phyloP scores from a whole-genome alignment of 768 basidiomycete species.

The Tulasnella sp. region DNA sequence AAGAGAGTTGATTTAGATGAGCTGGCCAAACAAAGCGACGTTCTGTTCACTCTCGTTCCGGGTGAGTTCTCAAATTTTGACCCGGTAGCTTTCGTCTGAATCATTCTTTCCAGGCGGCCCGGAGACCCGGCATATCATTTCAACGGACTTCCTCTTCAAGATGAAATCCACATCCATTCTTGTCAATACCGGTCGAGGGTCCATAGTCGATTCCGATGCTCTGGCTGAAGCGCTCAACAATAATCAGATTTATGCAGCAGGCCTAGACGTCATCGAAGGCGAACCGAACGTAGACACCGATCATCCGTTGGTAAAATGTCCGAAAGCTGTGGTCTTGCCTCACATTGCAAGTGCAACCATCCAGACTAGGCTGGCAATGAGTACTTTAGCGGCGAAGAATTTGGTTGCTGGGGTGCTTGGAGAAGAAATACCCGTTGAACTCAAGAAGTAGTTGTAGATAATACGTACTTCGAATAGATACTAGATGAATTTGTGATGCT shows the following conservation, averaged over 20 bases:
- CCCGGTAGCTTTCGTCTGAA: not conserved
- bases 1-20: conserved; percentile 47
- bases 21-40: conserved; percentile 67
- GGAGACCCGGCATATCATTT: conserved; percentile 55
- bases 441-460: not conserved
- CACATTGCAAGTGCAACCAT: conserved; percentile 86
- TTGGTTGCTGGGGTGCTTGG: conserved; percentile 44
- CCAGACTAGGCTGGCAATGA: conserved; percentile 80
- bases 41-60: conserved; percentile 59
- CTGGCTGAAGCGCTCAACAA: conserved; percentile 65
- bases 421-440: not conserved
- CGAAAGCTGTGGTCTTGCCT: conserved; percentile 71
- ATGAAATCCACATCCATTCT: conserved; percentile 81
- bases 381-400: conserved; percentile 56
- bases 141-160: conserved; percentile 52
- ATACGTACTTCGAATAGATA: no score
- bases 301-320: conserved; percentile 70
- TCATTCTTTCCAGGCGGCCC: conserved; percentile 13
- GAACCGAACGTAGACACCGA: conserved; percentile 63
- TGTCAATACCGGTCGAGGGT: conserved; percentile 76
- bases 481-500: no score
- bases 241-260: conserved; percentile 81
- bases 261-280: conserved; percentile 86
- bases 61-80: conserved; percentile 1
- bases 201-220: conserved; percentile 82